phyloP scores from a whole-genome alignment of 164 flowering plant species.

The Akebia trifoliata region DNA sequence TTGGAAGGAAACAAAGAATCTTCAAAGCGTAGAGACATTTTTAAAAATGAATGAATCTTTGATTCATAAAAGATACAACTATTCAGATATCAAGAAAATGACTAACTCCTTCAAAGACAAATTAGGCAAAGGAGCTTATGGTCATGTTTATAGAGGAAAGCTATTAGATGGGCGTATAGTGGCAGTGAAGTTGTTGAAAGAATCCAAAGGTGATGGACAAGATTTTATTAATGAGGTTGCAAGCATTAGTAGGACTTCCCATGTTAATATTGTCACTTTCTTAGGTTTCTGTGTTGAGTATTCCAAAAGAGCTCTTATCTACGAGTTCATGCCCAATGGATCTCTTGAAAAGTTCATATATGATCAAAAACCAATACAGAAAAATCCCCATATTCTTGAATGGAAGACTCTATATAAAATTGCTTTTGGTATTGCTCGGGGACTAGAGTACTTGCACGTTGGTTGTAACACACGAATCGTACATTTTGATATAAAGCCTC shows the following conservation, averaged over 20 bases:
- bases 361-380: neutral
- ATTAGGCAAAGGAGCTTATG: conserved; percentile 11
- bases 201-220: conserved; percentile 2
- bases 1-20: too few relatives aligned
- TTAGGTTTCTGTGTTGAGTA: neutral
- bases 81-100: conserved; percentile 16
- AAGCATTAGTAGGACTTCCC: conserved; percentile 1
- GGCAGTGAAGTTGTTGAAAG: conserved; percentile 2
- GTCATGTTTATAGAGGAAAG: conserved; percentile 15
- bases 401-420: neutral
- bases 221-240: conserved; percentile 7
- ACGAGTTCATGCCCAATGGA: conserved; percentile 1
- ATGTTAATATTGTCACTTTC: conserved; percentile 1
- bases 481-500: conserved; percentile 1
- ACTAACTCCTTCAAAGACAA: conserved; percentile 12
- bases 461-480: neutral
- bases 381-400: neutral
- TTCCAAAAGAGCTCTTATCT: conserved; percentile 5
- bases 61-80: conserved; percentile 14
- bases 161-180: neutral
- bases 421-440: neutral
- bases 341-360: conserved; percentile 5
- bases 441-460: neutral
- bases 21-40: neutral
- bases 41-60: conserved; percentile 3